Evolutionary conservation across 208 protist genomes (phyloP).

Genomic region (Hexamita inflata): DNA sequence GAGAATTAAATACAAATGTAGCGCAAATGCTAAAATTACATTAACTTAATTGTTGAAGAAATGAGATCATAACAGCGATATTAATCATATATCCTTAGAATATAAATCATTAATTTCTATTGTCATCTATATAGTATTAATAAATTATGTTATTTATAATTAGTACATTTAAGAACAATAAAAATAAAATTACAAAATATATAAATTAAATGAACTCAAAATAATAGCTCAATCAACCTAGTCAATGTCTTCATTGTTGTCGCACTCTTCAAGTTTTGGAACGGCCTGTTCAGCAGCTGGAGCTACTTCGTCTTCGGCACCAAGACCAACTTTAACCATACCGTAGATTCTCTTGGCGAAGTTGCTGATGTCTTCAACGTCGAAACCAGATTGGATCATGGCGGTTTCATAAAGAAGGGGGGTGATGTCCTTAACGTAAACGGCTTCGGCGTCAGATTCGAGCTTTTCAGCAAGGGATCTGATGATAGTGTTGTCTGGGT

Average conservation of each 20-base stretch:
- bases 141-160: no score
- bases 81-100: no score
- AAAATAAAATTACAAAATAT: no score
- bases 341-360: conserved; percentile 83
- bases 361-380: conserved; percentile 73
- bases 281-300: neutral
- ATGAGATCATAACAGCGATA: no score
- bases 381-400: conserved; percentile 87
- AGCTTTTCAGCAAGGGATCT: conserved; percentile 68
- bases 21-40: no score
- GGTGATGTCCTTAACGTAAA: conserved; percentile 89
- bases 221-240: conserved; percentile 28
- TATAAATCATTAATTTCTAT: no score
- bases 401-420: conserved; percentile 89
- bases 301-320: conserved; percentile 24
- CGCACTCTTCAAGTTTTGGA: conserved; percentile 25
- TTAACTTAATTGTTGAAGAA: no score
- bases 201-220: no score
- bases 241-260: conserved; percentile 32
- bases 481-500: conserved; percentile 84
- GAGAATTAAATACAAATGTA: no score
- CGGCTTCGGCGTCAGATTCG: conserved; percentile 72
- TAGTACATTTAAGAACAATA: no score
- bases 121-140: no score
- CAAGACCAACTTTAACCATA: conserved; percentile 89